These are phyloP conservation scores for Kwoniella europaea DNA, from an alignment of 768 basidiomycete species.

Conservation along the genomic window DNA sequence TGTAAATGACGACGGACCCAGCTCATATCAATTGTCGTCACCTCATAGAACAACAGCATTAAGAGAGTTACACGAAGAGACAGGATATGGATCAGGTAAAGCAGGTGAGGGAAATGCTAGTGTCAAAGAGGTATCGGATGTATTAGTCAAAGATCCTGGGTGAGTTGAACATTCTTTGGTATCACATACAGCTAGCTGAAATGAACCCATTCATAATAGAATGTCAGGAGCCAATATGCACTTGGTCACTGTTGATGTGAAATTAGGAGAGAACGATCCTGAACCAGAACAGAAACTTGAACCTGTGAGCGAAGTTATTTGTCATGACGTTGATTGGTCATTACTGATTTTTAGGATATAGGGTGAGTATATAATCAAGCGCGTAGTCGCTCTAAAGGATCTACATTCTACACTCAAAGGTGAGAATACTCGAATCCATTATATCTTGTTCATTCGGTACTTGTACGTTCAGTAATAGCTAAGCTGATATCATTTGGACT, in stretches of 20 bases:
- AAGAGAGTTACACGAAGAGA: conserved; percentile 90
- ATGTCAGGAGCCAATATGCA: conserved; percentile 96
- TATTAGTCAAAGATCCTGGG: conserved; percentile 55
- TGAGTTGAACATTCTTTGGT: conserved; percentile 18
- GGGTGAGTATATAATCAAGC: conserved; percentile 82
- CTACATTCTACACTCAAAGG: conserved; percentile 71
- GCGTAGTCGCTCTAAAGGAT: conserved; percentile 71
- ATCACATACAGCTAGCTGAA: neutral
- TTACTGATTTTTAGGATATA: too few relatives aligned
- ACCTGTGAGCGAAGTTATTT: conserved; percentile 5
- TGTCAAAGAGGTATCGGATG: conserved; percentile 58
- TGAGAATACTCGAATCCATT: conserved; percentile 51
- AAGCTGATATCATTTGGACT: neutral
- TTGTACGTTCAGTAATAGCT: neutral
- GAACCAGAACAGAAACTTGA: conserved; percentile 76
- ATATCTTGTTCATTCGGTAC: too few relatives aligned
- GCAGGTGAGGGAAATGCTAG: conserved; percentile 60
- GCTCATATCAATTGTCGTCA: too few relatives aligned
- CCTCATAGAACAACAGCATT: conserved; percentile 71
- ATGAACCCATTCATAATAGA: conserved; percentile 61
- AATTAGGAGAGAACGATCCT: conserved; percentile 63
- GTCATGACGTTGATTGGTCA: neutral
- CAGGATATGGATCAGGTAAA: conserved; percentile 66
- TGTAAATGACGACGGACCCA: neutral
- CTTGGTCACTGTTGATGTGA: conserved; percentile 71